A percentile compares a stretch with the other conserved stretches of the same genome.
phyloP scores from a whole-genome alignment of 1,284 basidiomycete genomes.

The Papiliotrema laurentii region DNA sequence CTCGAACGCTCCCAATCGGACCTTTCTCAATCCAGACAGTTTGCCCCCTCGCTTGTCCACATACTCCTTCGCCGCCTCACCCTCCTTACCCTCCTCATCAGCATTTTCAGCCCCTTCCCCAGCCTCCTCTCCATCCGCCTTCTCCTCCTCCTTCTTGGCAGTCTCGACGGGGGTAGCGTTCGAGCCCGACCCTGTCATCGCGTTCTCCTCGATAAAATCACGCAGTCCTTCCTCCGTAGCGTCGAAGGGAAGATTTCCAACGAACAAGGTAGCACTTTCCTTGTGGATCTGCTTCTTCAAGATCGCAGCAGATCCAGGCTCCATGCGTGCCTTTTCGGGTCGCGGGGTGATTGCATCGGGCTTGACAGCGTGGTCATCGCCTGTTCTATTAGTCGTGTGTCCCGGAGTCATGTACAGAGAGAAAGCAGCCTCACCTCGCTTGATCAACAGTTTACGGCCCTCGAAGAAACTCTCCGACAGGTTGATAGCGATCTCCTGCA shows the following conservation, averaged over 20 bases:
- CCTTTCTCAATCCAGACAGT: conserved; percentile 70
- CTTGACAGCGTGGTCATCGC: conserved; percentile 56
- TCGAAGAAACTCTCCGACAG: conserved; percentile 77
- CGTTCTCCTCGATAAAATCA: conserved; percentile 44
- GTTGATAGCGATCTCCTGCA: conserved; percentile 68
- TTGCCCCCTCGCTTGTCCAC: conserved; percentile 41
- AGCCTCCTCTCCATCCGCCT: conserved; percentile 21
- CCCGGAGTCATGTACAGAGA: not conserved
- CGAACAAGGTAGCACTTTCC: conserved; percentile 41
- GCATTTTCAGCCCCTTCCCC: conserved; percentile 28
- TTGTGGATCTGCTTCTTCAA: conserved; percentile 44
- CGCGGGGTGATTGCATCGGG: conserved; percentile 46
- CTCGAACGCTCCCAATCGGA: conserved; percentile 92
- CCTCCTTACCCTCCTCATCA: conserved; percentile 19
- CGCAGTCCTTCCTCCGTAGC: conserved; percentile 71
- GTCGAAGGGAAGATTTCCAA: conserved; percentile 57
- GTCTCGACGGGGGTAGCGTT: conserved; percentile 7
- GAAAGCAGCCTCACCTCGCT: conserved; percentile 61
- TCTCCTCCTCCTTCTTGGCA: conserved; percentile 16
- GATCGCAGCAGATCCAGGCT: conserved; percentile 19
- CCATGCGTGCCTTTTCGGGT: conserved; percentile 23
- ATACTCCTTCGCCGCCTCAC: conserved; percentile 24
- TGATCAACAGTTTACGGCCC: conserved; percentile 85
- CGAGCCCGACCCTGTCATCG: conserved; percentile 54
- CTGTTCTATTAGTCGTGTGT: conserved; percentile 45